Base-by-base conservation (phyloP, 139 green algal species). In the Edaphochlamys debaryana region DNA sequence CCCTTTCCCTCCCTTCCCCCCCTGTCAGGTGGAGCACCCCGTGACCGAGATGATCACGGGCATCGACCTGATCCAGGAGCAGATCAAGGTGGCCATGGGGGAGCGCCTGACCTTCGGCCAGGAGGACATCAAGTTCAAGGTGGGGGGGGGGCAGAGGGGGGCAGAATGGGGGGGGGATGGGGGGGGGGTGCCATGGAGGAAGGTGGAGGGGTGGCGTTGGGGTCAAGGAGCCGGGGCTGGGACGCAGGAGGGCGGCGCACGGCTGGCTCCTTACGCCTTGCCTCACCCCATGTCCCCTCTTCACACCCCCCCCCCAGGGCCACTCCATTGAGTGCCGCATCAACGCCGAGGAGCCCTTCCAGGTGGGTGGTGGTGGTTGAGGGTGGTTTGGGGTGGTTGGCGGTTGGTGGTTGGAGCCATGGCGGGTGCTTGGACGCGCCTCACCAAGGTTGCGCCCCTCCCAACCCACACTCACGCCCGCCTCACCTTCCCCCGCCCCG, bases 31-130 rank as follows among this genome's bases (percentile, higher is more conserved):
- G 80, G 96, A 98, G 91, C 96, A 98, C 89, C 96, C 96, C 1
- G 96, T 98, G 75, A 98, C 96, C 0, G 96, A 98, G 92, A 98
- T 98, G 94, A 96, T 98, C 89, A 98, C 96, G 0, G 95, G 95
- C 37, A 70, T 98, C 0, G 96, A 98, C 85, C 89, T 98, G 60
- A 96, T 98, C 88, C 93, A 98, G 89, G 94, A 98, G 91, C 96
- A 98, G 91, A 95, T 98, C 91, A 86, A 87, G 27, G 94, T 95
- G 64, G 96, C 96, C 45, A 92, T 94, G 92, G 96, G 95, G 50
- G 50, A 95, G 38, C 81, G 86, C 38, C 91, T 98, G 63, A 86
- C 80, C 8, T 93, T 96, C 79, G 94, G 69, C 68, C 96, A 98
- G 91, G 94, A 97, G 69, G 95, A 98, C 86, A 96, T 98, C 84